phyloP scores from a whole-genome alignment of 306 rosid species.

The Gleditsia sinensis region DNA sequence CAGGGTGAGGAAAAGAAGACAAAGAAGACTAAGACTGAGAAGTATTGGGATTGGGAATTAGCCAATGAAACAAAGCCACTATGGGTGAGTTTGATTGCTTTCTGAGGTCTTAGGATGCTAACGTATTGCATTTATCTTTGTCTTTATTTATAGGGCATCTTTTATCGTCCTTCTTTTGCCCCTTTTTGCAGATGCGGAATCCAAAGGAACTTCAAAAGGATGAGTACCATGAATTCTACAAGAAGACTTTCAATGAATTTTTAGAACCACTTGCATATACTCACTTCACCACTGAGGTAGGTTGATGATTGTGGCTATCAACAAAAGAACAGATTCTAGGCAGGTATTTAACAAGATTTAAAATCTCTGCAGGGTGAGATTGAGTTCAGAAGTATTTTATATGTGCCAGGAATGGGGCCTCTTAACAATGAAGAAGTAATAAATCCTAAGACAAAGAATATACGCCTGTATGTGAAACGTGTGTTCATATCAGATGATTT shows the following conservation, averaged over 20 bases:
- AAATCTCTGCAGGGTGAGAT: slow-evolving; percentile 85
- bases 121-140: background rate
- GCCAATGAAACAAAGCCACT: slow-evolving; percentile 95
- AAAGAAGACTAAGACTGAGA: slow-evolving; percentile 82
- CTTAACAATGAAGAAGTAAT: slow-evolving; percentile 92
- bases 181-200: slow-evolving; percentile 70
- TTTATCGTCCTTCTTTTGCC: slow-evolving; percentile 4
- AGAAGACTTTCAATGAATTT: slow-evolving; percentile 86
- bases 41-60: slow-evolving; percentile 99
- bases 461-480: slow-evolving; percentile 90
- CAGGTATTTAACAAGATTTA: slow-evolving; percentile 11
- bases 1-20: slow-evolving; percentile 82
- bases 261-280: slow-evolving; percentile 85
- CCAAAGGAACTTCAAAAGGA: slow-evolving; percentile 87
- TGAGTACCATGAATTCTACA: slow-evolving; percentile 90
- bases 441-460: slow-evolving; percentile 92
- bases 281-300: slow-evolving; percentile 97
- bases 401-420: slow-evolving; percentile 96
- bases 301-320: slow-evolving; percentile 1
- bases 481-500: slow-evolving; percentile 98
- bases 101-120: background rate
- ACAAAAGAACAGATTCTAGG: background rate
- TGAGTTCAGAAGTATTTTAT: slow-evolving; percentile 92
- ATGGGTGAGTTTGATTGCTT: slow-evolving; percentile 74
- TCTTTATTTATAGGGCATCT: slow-evolving; percentile 24